Conservation (phyloP, 2,329 filamentous ascomycete genomes). For the Trichoderma atrobrunneum region DNA sequence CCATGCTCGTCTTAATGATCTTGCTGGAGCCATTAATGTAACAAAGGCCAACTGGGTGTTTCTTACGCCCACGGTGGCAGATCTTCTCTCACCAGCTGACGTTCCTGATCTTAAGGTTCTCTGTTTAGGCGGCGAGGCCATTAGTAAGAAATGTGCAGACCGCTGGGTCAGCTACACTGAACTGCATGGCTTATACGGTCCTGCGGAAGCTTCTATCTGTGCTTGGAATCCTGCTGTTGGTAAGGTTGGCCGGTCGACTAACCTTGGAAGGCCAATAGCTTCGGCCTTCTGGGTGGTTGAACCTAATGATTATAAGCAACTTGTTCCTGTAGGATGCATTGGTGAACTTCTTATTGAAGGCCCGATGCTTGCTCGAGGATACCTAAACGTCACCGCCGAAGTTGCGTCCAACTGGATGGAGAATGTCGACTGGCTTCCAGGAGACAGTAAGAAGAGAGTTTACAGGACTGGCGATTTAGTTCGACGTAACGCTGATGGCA, state of each 20-base stretch:
- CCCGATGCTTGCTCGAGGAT: constrained; percentile 24
- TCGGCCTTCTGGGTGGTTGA: constrained; percentile 24
- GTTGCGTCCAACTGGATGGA: constrained; percentile 21
- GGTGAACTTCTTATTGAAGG: constrained; percentile 27
- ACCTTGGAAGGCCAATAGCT: constrained; percentile 17
- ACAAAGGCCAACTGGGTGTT: constrained; percentile 17
- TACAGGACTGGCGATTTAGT: constrained; percentile 18
- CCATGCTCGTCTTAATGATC: constrained; percentile 21
- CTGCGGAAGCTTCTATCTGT: constrained; percentile 18
- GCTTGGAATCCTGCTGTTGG: constrained; percentile 2
- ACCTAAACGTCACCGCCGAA: constrained; percentile 18
- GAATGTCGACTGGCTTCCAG: constrained; percentile 18
- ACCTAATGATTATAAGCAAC: constrained; percentile 16
- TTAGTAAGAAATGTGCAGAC: constrained; percentile 14
- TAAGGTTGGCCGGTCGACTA: constrained; percentile 10
- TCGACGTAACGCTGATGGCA: constrained; percentile 18
- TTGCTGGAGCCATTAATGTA: constrained; percentile 19
- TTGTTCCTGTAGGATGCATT: constrained; percentile 22
- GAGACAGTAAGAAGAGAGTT: background rate
- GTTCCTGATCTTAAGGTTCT: constrained; percentile 16
- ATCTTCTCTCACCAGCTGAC: constrained; percentile 11
- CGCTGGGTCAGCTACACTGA: background rate
- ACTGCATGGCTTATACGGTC: constrained; percentile 14
- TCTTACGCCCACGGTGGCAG: constrained; percentile 24
- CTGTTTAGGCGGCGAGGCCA: constrained; percentile 18